phyloP scores from a whole-genome alignment of 2,329 filamentous ascomycete genomes.

The Ceratocystis diversiconidia region DNA sequence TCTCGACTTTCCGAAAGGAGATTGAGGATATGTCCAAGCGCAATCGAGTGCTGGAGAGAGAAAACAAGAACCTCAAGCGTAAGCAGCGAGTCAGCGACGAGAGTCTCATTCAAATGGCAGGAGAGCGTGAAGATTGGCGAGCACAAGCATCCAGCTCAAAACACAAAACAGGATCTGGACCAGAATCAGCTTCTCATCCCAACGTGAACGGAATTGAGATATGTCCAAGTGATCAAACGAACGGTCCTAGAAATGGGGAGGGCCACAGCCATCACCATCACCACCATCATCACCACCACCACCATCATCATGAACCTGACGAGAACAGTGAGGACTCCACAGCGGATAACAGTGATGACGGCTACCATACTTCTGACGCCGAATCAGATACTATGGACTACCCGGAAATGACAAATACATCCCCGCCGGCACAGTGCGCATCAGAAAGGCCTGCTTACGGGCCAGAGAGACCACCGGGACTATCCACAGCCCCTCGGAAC shows the following conservation, averaged over 20 bases:
- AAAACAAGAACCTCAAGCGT: slow-evolving; percentile 78
- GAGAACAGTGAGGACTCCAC: slow-evolving; percentile 9
- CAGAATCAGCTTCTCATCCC: neutral
- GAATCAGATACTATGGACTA: slow-evolving; percentile 12
- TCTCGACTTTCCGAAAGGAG: slow-evolving; percentile 91
- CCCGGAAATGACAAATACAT: neutral
- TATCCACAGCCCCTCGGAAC: slow-evolving; percentile 19
- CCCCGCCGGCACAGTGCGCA: neutral
- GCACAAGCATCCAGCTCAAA: slow-evolving; percentile 38
- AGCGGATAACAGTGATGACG: slow-evolving; percentile 11
- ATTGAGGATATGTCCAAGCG: slow-evolving; percentile 99
- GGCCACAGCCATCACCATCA: slow-evolving; percentile 1
- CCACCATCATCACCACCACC: neutral
- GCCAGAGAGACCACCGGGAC: slow-evolving; percentile 18
- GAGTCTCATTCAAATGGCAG: slow-evolving; percentile 94
- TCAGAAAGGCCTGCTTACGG: slow-evolving; percentile 13
- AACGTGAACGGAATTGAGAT: slow-evolving; percentile 6
- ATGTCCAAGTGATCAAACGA: neutral
- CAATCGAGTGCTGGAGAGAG: slow-evolving; percentile 90
- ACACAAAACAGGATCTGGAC: slow-evolving; percentile 35
- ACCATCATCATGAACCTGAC: neutral
- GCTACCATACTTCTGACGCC: slow-evolving; percentile 8
- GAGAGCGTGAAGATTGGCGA: slow-evolving; percentile 73
- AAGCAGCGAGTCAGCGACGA: slow-evolving; percentile 89
- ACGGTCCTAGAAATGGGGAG: neutral